Base-by-base conservation (phyloP, 2,329 filamentous ascomycete genomes). In the Fusarium dimerum region DNA sequence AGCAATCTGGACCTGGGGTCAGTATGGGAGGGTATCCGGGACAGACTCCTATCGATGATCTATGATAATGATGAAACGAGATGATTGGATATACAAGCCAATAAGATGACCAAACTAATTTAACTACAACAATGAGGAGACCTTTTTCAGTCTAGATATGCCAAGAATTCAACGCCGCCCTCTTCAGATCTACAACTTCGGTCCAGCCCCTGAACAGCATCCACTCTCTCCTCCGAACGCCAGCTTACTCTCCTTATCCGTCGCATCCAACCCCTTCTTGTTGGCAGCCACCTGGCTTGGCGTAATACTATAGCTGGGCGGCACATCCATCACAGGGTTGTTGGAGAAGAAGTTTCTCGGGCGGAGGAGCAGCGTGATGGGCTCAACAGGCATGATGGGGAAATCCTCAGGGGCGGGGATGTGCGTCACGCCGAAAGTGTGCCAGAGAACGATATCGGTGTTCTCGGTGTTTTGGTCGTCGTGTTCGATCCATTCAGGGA, bases 371-470 rank as follows among this genome's bases (percentile, higher is more conserved):
- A 96, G 76, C 2, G 85, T 90, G 81, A 96, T 92, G 1, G 90
- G 89, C 76, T 92, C 89, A 0, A 84, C 88, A 0, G 91, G 91
- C 92, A 96, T 96, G 62, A 96, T 80, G 30, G 92, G 92, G 76
- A 90, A 96, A 71, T 96, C 92, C 68, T 97, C 92, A 0, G 92
- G 91, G 0, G 89, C 78, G 0, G 92, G 92, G 77, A 96, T 93
- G 69, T 96, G 92, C 1, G 88, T 93, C 36, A 96, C 79, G 36
- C 92, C 92, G 66, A 96, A 97, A 0, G 91, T 96, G 74, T 96
- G 92, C 92, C 92, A 97, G 15, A 96, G 81, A 1, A 97, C 92
- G 30, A 96, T 76, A 68, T 97, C 90, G 1, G 86, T 89, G 76
- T 96, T 88, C 50, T 88, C 89, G 60, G 96, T 85, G 26, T 77